These are phyloP conservation scores for Solidago caesia DNA, from an alignment of 129 eudicot genomes.

Conservation along the genomic window DNA sequence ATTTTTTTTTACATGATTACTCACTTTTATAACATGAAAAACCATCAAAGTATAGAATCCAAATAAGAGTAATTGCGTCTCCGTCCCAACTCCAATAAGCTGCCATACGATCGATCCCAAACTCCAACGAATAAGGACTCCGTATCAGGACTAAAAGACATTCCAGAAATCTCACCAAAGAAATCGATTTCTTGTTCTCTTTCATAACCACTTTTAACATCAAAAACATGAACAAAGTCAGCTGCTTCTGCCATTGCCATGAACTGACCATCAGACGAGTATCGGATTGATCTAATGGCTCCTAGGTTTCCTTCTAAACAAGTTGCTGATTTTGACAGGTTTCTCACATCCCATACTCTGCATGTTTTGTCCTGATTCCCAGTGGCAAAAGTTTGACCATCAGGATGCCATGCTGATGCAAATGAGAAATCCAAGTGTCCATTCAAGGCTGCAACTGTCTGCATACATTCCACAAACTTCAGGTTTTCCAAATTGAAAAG, in stretches of 20 bases:
- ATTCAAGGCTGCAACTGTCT: slow-evolving; percentile 51
- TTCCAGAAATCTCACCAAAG: slow-evolving; percentile 91
- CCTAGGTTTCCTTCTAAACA: slow-evolving; percentile 73
- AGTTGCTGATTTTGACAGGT: slow-evolving; percentile 54
- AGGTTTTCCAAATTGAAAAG: neutral
- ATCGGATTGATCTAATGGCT: slow-evolving; percentile 81
- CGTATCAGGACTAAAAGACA: slow-evolving; percentile 80
- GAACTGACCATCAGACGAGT: slow-evolving; percentile 75
- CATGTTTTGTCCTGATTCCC: slow-evolving; percentile 93
- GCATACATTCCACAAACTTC: slow-evolving; percentile 16
- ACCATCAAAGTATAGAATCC: slow-evolving; percentile 48
- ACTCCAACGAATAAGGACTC: slow-evolving; percentile 80
- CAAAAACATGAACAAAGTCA: slow-evolving; percentile 87
- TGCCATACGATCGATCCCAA: slow-evolving; percentile 89
- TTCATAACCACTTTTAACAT: slow-evolving; percentile 70
- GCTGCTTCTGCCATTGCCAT: slow-evolving; percentile 96
- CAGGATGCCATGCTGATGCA: slow-evolving; percentile 94
- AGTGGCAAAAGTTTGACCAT: slow-evolving; percentile 65
- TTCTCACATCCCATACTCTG: slow-evolving; percentile 73
- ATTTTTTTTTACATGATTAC: neutral
- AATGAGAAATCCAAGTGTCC: slow-evolving; percentile 84
- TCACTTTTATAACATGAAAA: neutral
- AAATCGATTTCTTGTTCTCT: slow-evolving; percentile 86
- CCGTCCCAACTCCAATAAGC: slow-evolving; percentile 78
- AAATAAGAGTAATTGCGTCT: slow-evolving; percentile 54